phyloP scores from a whole-genome alignment of 257 asterid species.

The Apocynum venetum region DNA sequence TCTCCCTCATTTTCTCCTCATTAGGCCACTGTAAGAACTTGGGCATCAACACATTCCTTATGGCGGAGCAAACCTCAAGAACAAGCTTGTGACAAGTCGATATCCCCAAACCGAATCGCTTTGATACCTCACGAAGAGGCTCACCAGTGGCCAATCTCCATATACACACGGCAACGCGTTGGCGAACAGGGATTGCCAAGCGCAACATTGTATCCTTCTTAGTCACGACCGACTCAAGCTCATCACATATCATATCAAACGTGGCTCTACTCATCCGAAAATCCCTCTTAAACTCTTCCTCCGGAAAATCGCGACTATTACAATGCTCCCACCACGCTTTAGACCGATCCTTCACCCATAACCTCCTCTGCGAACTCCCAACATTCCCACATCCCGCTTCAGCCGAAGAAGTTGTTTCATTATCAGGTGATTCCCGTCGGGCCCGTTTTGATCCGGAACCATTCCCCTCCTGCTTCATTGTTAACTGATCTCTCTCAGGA shows the following conservation, averaged over 20 bases:
- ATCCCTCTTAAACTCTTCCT: constrained; percentile 56
- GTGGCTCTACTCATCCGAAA: constrained; percentile 75
- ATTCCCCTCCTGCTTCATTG: constrained; percentile 2
- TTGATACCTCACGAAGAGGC: constrained; percentile 82
- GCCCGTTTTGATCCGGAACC: constrained; percentile 18
- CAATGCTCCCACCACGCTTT: constrained; percentile 89
- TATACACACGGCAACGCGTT: constrained; percentile 84
- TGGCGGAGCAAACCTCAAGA: constrained; percentile 79
- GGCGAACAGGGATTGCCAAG: constrained; percentile 76
- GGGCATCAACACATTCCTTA: constrained; percentile 56
- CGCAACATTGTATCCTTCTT: constrained; percentile 88
- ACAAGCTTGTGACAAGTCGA: constrained; percentile 90
- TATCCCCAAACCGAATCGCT: constrained; percentile 78
- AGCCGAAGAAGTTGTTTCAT: not conserved
- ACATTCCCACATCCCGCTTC: constrained; percentile 2
- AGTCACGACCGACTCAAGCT: constrained; percentile 60
- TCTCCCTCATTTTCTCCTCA: constrained; percentile 23
- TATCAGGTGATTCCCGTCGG: constrained; percentile 28
- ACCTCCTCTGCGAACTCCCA: constrained; percentile 37
- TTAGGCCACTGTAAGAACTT: constrained; percentile 80
- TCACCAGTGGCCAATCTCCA: constrained; percentile 90
- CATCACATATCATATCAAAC: constrained; percentile 58
- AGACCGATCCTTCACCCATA: constrained; percentile 81
- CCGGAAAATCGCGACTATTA: constrained; percentile 57
- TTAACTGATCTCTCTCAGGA: constrained; percentile 5